These are phyloP conservation scores for Pleomassaria siparia DNA, from an alignment of 2,329 filamentous ascomycete genomes.

Conservation along the genomic window DNA sequence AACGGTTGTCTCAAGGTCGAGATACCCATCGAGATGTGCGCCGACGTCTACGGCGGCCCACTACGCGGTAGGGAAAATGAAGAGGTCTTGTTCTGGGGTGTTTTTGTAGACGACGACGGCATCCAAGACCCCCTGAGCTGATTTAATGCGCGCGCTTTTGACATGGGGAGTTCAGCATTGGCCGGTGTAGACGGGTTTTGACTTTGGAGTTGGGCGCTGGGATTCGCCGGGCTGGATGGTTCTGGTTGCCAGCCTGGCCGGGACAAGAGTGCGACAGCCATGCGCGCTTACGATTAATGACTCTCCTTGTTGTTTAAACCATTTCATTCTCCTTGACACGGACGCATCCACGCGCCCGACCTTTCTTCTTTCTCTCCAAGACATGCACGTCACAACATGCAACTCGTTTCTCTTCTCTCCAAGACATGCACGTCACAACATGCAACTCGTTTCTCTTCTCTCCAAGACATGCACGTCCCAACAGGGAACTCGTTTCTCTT, in stretches of 20 bases:
- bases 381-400: too few relatives aligned
- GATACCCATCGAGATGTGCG: slow-evolving; percentile 41
- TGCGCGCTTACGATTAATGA: slow-evolving; percentile 36
- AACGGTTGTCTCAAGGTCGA: slow-evolving; percentile 39
- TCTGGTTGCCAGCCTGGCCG: slow-evolving; percentile 11
- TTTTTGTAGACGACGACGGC: slow-evolving; percentile 36
- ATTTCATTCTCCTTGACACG: slow-evolving; percentile 1
- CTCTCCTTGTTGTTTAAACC: slow-evolving; percentile 27
- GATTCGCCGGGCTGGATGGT: slow-evolving; percentile 12
- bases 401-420: too few relatives aligned
- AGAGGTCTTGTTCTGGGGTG: slow-evolving; percentile 39
- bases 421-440: background rate
- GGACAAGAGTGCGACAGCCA: slow-evolving; percentile 25
- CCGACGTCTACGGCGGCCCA: slow-evolving; percentile 35
- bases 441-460: background rate
- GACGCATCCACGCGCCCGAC: background rate
- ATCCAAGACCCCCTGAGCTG: slow-evolving; percentile 14
- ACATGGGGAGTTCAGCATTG: slow-evolving; percentile 17
- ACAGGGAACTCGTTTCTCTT: too few relatives aligned
- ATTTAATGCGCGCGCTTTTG: background rate
- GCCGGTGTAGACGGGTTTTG: slow-evolving; percentile 26
- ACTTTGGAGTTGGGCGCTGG: slow-evolving; percentile 37
- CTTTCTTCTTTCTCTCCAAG: background rate
- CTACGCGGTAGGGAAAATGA: slow-evolving; percentile 35
- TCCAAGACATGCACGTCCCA: background rate